Conservation (phyloP, 768 basidiomycete species). For the Imleria badia region DNA sequence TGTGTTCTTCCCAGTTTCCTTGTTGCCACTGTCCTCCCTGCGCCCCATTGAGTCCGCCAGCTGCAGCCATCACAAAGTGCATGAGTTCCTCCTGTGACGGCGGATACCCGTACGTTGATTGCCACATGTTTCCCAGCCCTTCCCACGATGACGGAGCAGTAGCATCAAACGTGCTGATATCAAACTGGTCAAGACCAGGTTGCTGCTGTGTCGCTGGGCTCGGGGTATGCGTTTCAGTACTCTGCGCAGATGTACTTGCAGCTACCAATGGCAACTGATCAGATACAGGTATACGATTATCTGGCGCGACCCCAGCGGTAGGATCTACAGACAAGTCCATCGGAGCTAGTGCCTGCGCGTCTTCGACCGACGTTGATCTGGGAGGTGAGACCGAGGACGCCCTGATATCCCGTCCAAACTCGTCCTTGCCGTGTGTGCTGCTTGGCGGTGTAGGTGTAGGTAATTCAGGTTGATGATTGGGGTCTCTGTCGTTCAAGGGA, state of each 20-base stretch:
- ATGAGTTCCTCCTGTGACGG: slow-evolving; percentile 78
- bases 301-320: slow-evolving; percentile 43
- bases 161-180: slow-evolving; percentile 71
- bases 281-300: slow-evolving; percentile 48
- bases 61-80: slow-evolving; percentile 58
- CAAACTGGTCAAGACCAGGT: slow-evolving; percentile 65
- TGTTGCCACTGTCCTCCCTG: slow-evolving; percentile 28
- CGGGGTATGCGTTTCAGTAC: slow-evolving; percentile 31
- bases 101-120: slow-evolving; percentile 59
- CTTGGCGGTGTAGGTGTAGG: slow-evolving; percentile 20
- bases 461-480: slow-evolving; percentile 28
- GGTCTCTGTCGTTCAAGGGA: slow-evolving; percentile 34
- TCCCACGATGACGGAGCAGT: slow-evolving; percentile 77
- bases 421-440: slow-evolving; percentile 61
- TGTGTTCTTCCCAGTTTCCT: slow-evolving; percentile 30
- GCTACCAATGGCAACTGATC: slow-evolving; percentile 44
- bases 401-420: slow-evolving; percentile 83
- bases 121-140: slow-evolving; percentile 77
- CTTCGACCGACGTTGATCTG: slow-evolving; percentile 27
- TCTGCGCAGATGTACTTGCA: slow-evolving; percentile 57
- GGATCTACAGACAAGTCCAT: slow-evolving; percentile 41
- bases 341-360: slow-evolving; percentile 28
- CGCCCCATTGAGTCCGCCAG: slow-evolving; percentile 17
- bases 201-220: slow-evolving; percentile 40
- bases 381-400: slow-evolving; percentile 43